A percentile compares a stretch with the other conserved stretches of the same genome.
These are phyloP conservation scores for Periconia sp. DNA, from an alignment of 2,329 filamentous ascomycete species.

Conservation along the genomic window DNA sequence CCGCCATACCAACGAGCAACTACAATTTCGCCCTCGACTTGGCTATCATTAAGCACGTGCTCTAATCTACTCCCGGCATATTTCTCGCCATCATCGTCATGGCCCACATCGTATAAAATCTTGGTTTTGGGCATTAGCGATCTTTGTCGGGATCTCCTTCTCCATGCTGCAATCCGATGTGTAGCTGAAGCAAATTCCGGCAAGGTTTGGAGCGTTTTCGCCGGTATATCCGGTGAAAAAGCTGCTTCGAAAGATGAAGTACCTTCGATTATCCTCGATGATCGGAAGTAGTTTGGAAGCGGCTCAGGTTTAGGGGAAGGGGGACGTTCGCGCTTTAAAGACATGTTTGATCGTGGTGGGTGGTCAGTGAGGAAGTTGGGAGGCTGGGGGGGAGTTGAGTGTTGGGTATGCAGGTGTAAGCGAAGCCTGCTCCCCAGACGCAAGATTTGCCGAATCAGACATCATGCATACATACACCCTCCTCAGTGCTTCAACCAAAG, in stretches of 20 bases:
- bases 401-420: neutral
- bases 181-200: slow-evolving; percentile 49
- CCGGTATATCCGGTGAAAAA: slow-evolving; percentile 50
- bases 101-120: slow-evolving; percentile 46
- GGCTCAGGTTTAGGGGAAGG: slow-evolving; percentile 10
- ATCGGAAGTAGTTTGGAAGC: slow-evolving; percentile 45
- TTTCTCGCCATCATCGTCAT: slow-evolving; percentile 58
- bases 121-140: slow-evolving; percentile 42
- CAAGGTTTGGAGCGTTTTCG: slow-evolving; percentile 46
- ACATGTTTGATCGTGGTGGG: slow-evolving; percentile 21
- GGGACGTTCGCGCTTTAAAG: slow-evolving; percentile 33
- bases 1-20: slow-evolving; percentile 60
- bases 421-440: neutral
- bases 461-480: too few species aligned
- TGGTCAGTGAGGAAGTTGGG: slow-evolving; percentile 7
- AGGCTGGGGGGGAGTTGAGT: neutral
- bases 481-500: too few species aligned
- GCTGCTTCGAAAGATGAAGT: slow-evolving; percentile 54
- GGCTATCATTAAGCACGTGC: slow-evolving; percentile 49
- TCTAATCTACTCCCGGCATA: slow-evolving; percentile 53
- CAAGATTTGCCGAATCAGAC: neutral
- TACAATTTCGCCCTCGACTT: slow-evolving; percentile 50
- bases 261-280: slow-evolving; percentile 46
- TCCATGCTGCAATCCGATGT: slow-evolving; percentile 56
- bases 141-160: slow-evolving; percentile 50